phyloP scores from a whole-genome alignment of 2,329 filamentous ascomycete genomes.

The Arthroderma sp. region DNA sequence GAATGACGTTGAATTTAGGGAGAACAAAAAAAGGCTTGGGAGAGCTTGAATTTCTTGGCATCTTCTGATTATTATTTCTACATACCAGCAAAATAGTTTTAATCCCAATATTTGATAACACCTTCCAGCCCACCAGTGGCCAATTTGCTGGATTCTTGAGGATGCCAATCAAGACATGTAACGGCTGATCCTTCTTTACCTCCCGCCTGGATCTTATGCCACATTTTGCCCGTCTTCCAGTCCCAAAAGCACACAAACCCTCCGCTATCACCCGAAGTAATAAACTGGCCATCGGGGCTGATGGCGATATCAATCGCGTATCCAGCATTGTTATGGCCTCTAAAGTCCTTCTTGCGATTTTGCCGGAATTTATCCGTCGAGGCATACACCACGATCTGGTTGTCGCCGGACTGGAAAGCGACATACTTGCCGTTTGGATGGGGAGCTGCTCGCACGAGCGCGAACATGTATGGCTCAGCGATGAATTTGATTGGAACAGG shows the following conservation, averaged over 20 bases:
- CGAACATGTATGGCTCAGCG: constrained; percentile 95
- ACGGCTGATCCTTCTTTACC: constrained; percentile 59
- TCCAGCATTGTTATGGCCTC: constrained; percentile 90
- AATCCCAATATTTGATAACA: constrained; percentile 88
- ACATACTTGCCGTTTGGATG: constrained; percentile 92
- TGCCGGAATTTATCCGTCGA: constrained; percentile 92
- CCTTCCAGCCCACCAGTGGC: constrained; percentile 83
- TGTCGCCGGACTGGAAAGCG: constrained; percentile 84
- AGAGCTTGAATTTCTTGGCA: too few species aligned
- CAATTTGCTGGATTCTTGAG: constrained; percentile 92
- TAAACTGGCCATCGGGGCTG: constrained; percentile 81
- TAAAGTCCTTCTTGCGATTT: constrained; percentile 92
- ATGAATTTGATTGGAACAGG: constrained; percentile 98
- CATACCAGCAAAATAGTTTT: constrained; percentile 15
- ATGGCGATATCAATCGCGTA: constrained; percentile 83
- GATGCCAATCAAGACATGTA: constrained; percentile 87
- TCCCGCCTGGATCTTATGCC: constrained; percentile 75
- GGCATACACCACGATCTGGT: constrained; percentile 92
- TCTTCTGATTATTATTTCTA: too few species aligned
- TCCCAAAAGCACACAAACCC: constrained; percentile 96
- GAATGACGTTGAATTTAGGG: neutral
- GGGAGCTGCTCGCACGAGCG: constrained; percentile 69
- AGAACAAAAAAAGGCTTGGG: too few species aligned
- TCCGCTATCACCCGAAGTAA: constrained; percentile 72
- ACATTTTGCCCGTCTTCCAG: constrained; percentile 99